Conservation (phyloP, 1,284 basidiomycete genomes). For the Porogramme epimiltina region DNA sequence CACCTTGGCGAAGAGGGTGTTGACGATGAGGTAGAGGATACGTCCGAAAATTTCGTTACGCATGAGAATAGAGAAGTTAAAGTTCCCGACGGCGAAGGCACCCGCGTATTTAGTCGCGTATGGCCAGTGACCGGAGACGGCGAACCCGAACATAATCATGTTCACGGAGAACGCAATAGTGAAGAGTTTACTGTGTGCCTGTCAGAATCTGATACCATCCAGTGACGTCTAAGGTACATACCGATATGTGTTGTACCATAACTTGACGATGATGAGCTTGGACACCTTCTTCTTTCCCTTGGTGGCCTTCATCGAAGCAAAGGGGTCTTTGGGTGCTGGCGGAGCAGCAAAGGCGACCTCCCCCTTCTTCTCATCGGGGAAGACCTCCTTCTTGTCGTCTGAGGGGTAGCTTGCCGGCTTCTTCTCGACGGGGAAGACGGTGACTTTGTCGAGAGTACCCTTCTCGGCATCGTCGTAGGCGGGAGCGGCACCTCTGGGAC, state of each 20-base stretch:
- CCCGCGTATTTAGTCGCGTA: slow-evolving; percentile 62
- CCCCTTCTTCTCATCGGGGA: slow-evolving; percentile 38
- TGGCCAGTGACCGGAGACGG: slow-evolving; percentile 64
- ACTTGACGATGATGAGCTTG: slow-evolving; percentile 54
- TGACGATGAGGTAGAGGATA: slow-evolving; percentile 50
- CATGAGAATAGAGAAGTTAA: slow-evolving; percentile 55
- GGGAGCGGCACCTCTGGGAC: slow-evolving; percentile 34
- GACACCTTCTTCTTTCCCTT: slow-evolving; percentile 48
- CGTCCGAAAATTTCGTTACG: slow-evolving; percentile 62
- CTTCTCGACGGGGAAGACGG: slow-evolving; percentile 38
- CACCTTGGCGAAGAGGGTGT: slow-evolving; percentile 63
- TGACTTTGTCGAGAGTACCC: slow-evolving; percentile 46
- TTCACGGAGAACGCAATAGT: slow-evolving; percentile 59
- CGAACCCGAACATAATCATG: slow-evolving; percentile 58
- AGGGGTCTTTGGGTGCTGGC: slow-evolving; percentile 44
- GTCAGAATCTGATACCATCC: background rate
- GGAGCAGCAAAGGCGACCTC: slow-evolving; percentile 30
- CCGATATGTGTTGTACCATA: slow-evolving; percentile 77
- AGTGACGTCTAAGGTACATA: slow-evolving; percentile 24
- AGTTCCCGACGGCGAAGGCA: slow-evolving; percentile 59
- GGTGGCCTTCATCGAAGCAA: slow-evolving; percentile 32
- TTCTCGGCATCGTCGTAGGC: slow-evolving; percentile 58
- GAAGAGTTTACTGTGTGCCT: slow-evolving; percentile 61
- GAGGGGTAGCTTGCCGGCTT: slow-evolving; percentile 23
- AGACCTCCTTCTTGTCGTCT: slow-evolving; percentile 37